Evolutionary conservation across 2,329 filamentous ascomycete species (phyloP).

Genomic region (Dactylellina cionopaga): DNA sequence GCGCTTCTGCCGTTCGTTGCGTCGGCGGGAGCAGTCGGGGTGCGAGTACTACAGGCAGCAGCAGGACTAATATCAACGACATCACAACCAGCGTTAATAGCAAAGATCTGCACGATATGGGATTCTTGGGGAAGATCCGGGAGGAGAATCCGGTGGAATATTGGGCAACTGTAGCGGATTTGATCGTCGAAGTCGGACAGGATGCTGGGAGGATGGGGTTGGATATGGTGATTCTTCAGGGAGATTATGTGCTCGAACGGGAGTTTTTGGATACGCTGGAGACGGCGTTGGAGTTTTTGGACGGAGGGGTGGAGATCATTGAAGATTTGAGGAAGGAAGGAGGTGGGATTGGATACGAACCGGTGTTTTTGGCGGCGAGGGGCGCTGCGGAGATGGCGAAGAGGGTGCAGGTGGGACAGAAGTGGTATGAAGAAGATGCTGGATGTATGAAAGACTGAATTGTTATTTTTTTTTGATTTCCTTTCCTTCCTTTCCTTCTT

Average conservation of each 20-base stretch:
- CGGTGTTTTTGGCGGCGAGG: slow-evolving; percentile 3
- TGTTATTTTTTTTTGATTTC: no score
- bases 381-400: slow-evolving; percentile 26
- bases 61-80: no score
- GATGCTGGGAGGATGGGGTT: neutral
- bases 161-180: neutral
- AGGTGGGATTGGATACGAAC: neutral
- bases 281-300: slow-evolving; percentile 1
- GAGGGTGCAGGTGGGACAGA: slow-evolving; percentile 15
- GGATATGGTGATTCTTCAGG: slow-evolving; percentile 6
- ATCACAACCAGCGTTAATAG: no score
- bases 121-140: neutral
- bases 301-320: slow-evolving; percentile 3
- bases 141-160: slow-evolving; percentile 6
- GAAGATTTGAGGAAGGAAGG: neutral
- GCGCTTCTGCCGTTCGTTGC: slow-evolving; percentile 1
- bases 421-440: slow-evolving; percentile 1
- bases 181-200: neutral
- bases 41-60: no score
- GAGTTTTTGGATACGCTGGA: slow-evolving; percentile 18
- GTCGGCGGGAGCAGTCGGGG: neutral
- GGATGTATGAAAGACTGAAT: neutral
- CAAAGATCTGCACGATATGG: slow-evolving; percentile 8
- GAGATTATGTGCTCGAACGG: slow-evolving; percentile 1
- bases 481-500: neutral